Conservation (phyloP, 2,329 filamentous ascomycete species). For the Fonsecaea monophora region DNA sequence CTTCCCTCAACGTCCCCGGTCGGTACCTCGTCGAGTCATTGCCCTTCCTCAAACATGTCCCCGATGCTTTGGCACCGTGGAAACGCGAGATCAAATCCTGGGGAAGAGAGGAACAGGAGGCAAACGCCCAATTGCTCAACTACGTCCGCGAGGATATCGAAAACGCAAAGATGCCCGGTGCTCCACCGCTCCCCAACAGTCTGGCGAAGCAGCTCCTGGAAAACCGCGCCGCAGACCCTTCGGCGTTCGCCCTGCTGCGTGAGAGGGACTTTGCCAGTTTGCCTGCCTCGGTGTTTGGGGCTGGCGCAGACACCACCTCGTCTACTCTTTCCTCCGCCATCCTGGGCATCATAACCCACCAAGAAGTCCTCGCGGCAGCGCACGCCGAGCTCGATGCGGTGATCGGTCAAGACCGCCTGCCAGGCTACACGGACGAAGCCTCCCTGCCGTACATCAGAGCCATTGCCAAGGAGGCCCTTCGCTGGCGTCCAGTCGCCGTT, state of each 20-base stretch:
- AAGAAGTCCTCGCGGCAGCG: conserved; percentile 38
- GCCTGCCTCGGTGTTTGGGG: conserved; percentile 49
- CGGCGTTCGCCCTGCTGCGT: conserved; percentile 48
- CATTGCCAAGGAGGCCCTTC: conserved; percentile 52
- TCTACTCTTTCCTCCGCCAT: conserved; percentile 44
- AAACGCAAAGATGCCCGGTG: conserved; percentile 40
- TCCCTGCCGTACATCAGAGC: conserved; percentile 49
- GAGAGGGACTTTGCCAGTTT: conserved; percentile 44
- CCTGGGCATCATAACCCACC: conserved; percentile 43
- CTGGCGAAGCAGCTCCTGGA: conserved; percentile 55
- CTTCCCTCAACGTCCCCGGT: conserved; percentile 48
- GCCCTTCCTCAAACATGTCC: conserved; percentile 43
- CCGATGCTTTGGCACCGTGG: conserved; percentile 43
- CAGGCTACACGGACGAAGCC: conserved; percentile 47
- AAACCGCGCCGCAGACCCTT: conserved; percentile 42
- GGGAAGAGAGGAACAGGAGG: conserved; percentile 42
- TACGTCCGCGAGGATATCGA: conserved; percentile 49
- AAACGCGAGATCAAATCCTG: conserved; percentile 42
- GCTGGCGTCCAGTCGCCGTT: conserved; percentile 51
- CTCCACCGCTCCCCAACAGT: conserved; percentile 47
- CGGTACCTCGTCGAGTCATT: conserved; percentile 48
- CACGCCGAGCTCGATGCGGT: conserved; percentile 49
- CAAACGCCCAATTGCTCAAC: conserved; percentile 44
- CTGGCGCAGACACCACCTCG: conserved; percentile 44
- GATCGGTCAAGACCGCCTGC: conserved; percentile 43